phyloP scores from a whole-genome alignment of 1,284 basidiomycete genomes.

The Gymnopus androsaceus region DNA sequence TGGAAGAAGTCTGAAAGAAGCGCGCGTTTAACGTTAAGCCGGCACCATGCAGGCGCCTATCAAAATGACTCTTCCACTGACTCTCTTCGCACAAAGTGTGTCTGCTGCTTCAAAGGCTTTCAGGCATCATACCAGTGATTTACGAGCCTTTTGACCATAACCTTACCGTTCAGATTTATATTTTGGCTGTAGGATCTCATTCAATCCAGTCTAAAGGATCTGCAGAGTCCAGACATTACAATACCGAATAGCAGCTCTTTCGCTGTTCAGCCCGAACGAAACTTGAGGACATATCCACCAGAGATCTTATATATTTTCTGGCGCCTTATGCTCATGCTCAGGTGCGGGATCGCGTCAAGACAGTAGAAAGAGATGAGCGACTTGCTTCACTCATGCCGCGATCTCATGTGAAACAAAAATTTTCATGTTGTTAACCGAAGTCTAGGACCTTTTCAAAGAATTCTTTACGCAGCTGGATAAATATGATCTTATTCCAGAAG shows the following conservation, averaged over 20 bases:
- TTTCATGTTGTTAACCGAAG: constrained; percentile 17
- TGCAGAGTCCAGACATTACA: constrained; percentile 51
- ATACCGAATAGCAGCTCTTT: constrained; percentile 55
- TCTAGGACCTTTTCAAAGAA: constrained; percentile 55
- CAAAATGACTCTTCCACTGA: constrained; percentile 4
- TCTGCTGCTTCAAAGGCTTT: constrained; percentile 43
- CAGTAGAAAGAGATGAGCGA: constrained; percentile 60
- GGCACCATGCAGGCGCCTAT: no score
- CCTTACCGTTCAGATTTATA: background rate
- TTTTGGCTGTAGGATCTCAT: constrained; percentile 55
- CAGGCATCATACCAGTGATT: constrained; percentile 49
- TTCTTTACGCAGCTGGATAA: constrained; percentile 65
- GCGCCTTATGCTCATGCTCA: constrained; percentile 76
- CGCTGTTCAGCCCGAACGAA: constrained; percentile 88
- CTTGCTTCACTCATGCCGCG: constrained; percentile 53
- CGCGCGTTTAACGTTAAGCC: no score
- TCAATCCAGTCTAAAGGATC: constrained; percentile 52
- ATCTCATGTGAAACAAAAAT: no score
- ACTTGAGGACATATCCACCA: constrained; percentile 83
- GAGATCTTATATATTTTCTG: constrained; percentile 78
- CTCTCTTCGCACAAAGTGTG: constrained; percentile 11
- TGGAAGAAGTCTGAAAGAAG: no score
- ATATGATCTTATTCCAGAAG: constrained; percentile 69
- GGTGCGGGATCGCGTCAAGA: constrained; percentile 64
- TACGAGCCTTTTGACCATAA: constrained; percentile 37